Percentiles rank a stretch among this genome's conserved stretches.
Conservation (phyloP, 2,329 filamentous ascomycete genomes). For the Apiospora aurea region DNA sequence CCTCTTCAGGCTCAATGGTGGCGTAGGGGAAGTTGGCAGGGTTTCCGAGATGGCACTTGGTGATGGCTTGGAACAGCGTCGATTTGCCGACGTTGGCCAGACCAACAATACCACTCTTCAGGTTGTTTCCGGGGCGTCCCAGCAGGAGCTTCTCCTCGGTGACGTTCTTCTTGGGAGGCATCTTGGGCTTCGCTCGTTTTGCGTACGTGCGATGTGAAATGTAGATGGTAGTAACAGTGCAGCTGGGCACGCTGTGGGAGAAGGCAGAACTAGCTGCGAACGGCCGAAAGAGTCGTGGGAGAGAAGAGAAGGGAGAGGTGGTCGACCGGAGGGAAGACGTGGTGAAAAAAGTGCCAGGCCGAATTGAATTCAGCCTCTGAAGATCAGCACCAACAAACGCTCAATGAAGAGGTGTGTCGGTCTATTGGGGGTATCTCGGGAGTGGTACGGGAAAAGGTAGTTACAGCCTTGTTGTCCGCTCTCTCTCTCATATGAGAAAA, state of each 20-base stretch:
- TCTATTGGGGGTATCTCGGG: slow-evolving; percentile 24
- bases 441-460: slow-evolving; percentile 9
- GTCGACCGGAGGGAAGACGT: slow-evolving; percentile 51
- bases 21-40: slow-evolving; percentile 99
- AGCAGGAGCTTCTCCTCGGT: slow-evolving; percentile 96
- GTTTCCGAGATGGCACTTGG: slow-evolving; percentile 96
- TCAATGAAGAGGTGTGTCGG: slow-evolving; percentile 26
- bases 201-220: slow-evolving; percentile 63
- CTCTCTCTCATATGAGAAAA: slow-evolving; percentile 21
- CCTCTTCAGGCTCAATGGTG: slow-evolving; percentile 98
- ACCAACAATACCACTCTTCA: slow-evolving; percentile 99
- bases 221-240: slow-evolving; percentile 46
- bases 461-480: slow-evolving; percentile 19
- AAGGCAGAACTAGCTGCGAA: slow-evolving; percentile 74
- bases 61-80: slow-evolving; percentile 99
- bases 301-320: slow-evolving; percentile 61
- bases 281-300: slow-evolving; percentile 54
- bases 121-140: slow-evolving; percentile 93
- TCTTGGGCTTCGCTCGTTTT: slow-evolving; percentile 71
- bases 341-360: slow-evolving; percentile 37
- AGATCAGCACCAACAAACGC: slow-evolving; percentile 25
- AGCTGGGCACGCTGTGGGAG: slow-evolving; percentile 58
- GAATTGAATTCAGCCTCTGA: slow-evolving; percentile 18
- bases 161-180: slow-evolving; percentile 94
- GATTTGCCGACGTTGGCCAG: slow-evolving; percentile 99